A percentile compares a stretch with the other conserved stretches of the same genome.
phyloP scores from a whole-genome alignment of 768 basidiomycete genomes.

The Pisolithus microcarpus region DNA sequence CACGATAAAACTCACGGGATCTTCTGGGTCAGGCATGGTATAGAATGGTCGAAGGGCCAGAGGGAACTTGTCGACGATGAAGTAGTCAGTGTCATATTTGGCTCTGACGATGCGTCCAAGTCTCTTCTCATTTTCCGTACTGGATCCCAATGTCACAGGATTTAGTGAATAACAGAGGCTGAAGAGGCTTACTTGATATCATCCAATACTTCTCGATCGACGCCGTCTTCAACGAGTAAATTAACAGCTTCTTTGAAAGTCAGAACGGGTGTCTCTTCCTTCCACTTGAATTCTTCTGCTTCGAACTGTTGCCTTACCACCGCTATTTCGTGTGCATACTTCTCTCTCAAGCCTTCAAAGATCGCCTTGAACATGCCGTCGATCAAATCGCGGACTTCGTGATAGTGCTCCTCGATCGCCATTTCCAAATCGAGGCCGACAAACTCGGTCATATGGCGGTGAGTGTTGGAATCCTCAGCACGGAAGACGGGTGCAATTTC shows the following conservation, averaged over 20 bases:
- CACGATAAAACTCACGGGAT: conserved; percentile 53
- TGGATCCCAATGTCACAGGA: conserved; percentile 25
- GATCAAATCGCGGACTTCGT: conserved; percentile 91
- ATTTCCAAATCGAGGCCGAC: conserved; percentile 99
- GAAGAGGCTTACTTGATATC: conserved; percentile 71
- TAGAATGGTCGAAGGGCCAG: conserved; percentile 94
- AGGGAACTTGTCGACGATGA: conserved; percentile 99
- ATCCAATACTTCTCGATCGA: conserved; percentile 67
- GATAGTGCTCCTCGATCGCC: conserved; percentile 97
- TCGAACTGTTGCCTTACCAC: conserved; percentile 82
- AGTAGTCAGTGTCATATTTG: conserved; percentile 97
- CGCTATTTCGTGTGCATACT: conserved; percentile 77
- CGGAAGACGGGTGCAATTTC: conserved; percentile 97
- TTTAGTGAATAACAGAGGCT: neutral
- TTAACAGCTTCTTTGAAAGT: conserved; percentile 85
- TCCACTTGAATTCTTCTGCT: conserved; percentile 93
- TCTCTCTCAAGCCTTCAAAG: conserved; percentile 75
- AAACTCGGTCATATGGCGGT: conserved; percentile 97
- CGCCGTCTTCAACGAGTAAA: conserved; percentile 80
- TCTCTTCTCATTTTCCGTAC: conserved; percentile 93
- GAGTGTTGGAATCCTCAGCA: conserved; percentile 94
- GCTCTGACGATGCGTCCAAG: conserved; percentile 84
- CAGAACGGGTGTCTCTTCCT: conserved; percentile 80
- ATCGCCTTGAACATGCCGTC: conserved; percentile 82
- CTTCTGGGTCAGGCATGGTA: conserved; percentile 94